Percentiles rank a stretch among this genome's conserved stretches.
Conservation (phyloP, 1,284 basidiomycete species). For the Cutaneotrichosporon dermatis region DNA sequence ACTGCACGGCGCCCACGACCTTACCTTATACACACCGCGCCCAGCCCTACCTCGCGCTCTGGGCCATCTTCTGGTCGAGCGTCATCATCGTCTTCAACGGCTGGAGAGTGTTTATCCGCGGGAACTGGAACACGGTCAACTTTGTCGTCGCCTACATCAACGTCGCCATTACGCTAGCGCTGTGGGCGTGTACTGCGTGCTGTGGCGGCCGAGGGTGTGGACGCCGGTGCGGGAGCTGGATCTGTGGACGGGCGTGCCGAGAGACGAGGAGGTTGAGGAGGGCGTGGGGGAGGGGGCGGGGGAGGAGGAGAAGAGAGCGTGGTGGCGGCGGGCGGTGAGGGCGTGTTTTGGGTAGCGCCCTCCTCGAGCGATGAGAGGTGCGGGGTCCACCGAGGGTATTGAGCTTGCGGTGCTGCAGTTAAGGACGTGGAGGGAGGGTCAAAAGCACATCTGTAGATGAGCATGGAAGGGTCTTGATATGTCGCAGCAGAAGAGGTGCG, state of each 20-base stretch:
- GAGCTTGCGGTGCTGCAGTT: no score
- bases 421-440: no score
- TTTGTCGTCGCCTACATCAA: slow-evolving; percentile 28
- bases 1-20: slow-evolving; percentile 3
- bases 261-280: no score
- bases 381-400: no score
- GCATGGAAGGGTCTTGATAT: no score
- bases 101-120: slow-evolving; percentile 21
- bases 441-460: no score
- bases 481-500: no score
- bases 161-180: slow-evolving; percentile 17
- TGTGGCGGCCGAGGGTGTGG: slow-evolving; percentile 50
- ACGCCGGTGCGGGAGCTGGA: slow-evolving; percentile 66
- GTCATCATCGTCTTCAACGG: slow-evolving; percentile 28
- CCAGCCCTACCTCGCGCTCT: slow-evolving; percentile 25
- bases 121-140: slow-evolving; percentile 35
- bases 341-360: no score
- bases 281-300: slow-evolving; percentile 58
- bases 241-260: slow-evolving; percentile 69
- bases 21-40: slow-evolving; percentile 4
- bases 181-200: slow-evolving; percentile 28
- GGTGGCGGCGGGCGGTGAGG: no score
- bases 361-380: no score
- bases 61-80: slow-evolving; percentile 22
- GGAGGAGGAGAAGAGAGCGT: slow-evolving; percentile 52